Percentiles rank a stretch among this genome's conserved stretches.
Evolutionary conservation across 805 yeast genomes (phyloP).

Genomic region (Tetrapisispora phaffii): DNA sequence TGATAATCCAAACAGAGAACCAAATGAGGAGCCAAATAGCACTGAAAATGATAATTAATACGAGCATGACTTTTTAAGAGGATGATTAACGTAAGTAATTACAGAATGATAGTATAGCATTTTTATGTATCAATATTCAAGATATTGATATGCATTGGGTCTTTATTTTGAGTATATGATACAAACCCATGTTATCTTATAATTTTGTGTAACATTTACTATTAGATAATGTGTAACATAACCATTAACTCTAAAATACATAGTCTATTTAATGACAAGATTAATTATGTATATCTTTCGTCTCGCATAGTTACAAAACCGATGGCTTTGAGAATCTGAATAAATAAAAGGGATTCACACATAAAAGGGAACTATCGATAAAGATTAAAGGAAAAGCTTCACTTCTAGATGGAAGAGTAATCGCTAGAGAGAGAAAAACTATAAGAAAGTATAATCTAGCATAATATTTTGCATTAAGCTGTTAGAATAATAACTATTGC

Average conservation of each 20-base stretch:
- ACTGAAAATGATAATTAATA: background rate
- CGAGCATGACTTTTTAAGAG: background rate
- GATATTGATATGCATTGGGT: background rate
- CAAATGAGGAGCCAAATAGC: background rate
- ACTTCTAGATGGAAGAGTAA: too few species aligned
- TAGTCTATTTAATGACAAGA: too few species aligned
- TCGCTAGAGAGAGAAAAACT: too few species aligned
- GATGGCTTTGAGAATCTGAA: too few species aligned
- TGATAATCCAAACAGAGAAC: background rate
- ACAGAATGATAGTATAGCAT: background rate
- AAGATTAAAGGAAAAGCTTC: too few species aligned
- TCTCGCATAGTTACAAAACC: background rate
- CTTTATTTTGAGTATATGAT: background rate
- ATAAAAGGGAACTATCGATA: too few species aligned
- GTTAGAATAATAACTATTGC: too few species aligned
- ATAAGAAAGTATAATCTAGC: too few species aligned
- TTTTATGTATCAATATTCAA: background rate
- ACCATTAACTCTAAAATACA: too few species aligned
- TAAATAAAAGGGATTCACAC: background rate
- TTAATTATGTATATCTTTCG: background rate
- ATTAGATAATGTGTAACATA: too few species aligned
- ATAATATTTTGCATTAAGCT: too few species aligned
- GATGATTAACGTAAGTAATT: too few species aligned
- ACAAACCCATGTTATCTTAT: background rate
- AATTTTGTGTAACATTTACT: background rate